phyloP scores from a whole-genome alignment of 1,284 basidiomycete species.

The Boletus mariae region DNA sequence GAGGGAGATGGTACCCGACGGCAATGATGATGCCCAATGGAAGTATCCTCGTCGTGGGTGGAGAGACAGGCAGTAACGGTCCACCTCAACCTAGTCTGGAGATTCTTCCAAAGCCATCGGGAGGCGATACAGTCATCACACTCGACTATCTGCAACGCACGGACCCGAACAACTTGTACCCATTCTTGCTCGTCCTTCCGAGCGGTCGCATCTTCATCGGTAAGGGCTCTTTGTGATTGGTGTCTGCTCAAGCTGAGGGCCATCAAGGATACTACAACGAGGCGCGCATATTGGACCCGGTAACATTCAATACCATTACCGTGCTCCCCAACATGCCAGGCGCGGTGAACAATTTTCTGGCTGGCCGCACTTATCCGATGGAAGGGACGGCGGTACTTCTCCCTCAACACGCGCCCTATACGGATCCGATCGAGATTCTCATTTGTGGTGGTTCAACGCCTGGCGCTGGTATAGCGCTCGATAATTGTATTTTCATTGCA shows the following conservation, averaged over 20 bases:
- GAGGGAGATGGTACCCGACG: constrained; percentile 70
- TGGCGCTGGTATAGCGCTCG: constrained; percentile 52
- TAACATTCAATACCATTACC: constrained; percentile 56
- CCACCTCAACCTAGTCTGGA: constrained; percentile 62
- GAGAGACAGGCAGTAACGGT: constrained; percentile 66
- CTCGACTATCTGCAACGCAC: constrained; percentile 54
- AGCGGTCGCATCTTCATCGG: constrained; percentile 64
- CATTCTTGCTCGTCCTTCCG: constrained; percentile 69
- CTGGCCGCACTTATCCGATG: constrained; percentile 74
- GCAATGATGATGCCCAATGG: constrained; percentile 67
- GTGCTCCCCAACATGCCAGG: constrained; percentile 70
- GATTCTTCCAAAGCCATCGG: constrained; percentile 45
- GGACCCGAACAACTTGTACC: constrained; percentile 73
- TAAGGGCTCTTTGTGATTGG: constrained; percentile 27
- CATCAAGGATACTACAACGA: constrained; percentile 69
- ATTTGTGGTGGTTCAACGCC: constrained; percentile 74
- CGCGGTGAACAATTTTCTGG: constrained; percentile 68
- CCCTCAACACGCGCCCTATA: constrained; percentile 67
- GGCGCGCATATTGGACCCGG: constrained; percentile 68
- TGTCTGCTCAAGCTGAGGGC: background rate
- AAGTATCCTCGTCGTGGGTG: constrained; percentile 67
- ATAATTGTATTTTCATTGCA: constrained; percentile 65
- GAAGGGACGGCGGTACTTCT: constrained; percentile 68
- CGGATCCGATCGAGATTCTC: constrained; percentile 62
- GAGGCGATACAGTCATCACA: constrained; percentile 39